phyloP scores from a whole-genome alignment of 2,329 filamentous ascomycete species.

The Fusarium sp. region DNA sequence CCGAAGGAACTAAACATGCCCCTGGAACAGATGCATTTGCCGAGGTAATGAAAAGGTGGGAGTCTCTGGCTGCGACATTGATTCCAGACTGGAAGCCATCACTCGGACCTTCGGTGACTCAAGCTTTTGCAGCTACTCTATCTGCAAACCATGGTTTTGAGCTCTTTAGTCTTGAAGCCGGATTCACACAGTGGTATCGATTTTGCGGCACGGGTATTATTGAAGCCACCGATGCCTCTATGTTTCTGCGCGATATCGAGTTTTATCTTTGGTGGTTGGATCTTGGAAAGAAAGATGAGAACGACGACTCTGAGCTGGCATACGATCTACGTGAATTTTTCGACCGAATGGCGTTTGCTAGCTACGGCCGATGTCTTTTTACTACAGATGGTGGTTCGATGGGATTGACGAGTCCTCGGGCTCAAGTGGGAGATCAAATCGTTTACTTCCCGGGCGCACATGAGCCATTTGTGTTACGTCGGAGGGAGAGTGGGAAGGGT shows the following conservation, averaged over 20 bases:
- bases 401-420: conserved; percentile 6
- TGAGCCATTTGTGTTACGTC: conserved; percentile 5
- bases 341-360: background rate
- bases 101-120: background rate
- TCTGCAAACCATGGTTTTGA: background rate
- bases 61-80: background rate
- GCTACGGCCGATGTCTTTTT: conserved; percentile 21
- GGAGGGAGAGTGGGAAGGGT: accelerated
- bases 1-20: accelerated
- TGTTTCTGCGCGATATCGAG: conserved; percentile 19
- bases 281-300: accelerated
- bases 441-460: conserved; percentile 15
- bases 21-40: conserved; percentile 1
- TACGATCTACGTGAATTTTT: background rate
- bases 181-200: conserved; percentile 23
- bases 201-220: conserved; percentile 17
- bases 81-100: background rate
- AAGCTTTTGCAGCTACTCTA: conserved; percentile 8
- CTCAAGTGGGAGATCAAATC: background rate
- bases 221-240: background rate
- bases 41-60: conserved; percentile 8
- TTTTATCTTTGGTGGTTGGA: conserved; percentile 24
- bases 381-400: conserved; percentile 17
- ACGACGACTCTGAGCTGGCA: background rate
- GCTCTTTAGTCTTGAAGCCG: accelerated